Conservation (phyloP, 805 yeast species). For the Kazachstania viticola region DNA sequence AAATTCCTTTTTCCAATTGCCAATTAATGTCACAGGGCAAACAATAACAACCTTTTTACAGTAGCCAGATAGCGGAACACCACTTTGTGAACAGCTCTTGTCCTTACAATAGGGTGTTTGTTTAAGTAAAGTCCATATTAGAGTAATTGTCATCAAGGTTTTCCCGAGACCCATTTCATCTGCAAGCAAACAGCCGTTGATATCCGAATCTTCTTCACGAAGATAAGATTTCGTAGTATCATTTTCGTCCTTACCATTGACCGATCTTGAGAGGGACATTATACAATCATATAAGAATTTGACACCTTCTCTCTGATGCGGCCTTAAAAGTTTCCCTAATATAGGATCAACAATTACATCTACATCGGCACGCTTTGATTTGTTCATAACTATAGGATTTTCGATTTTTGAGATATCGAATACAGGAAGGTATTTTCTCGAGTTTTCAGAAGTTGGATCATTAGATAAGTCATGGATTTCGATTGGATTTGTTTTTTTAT, state of each 20-base stretch:
- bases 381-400: conserved; percentile 34
- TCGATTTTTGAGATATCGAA: conserved; percentile 28
- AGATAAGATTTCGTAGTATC: conserved; percentile 7
- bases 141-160: conserved; percentile 73
- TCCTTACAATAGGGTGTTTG: conserved; percentile 41
- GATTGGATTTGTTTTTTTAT: conserved; percentile 2
- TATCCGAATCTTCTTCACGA: conserved; percentile 17
- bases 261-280: conserved; percentile 43
- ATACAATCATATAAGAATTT: conserved; percentile 71
- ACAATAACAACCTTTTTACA: conserved; percentile 60
- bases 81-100: conserved; percentile 24
- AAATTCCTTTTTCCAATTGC: conserved; percentile 84
- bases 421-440: conserved; percentile 26
- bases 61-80: conserved; percentile 27
- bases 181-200: conserved; percentile 71
- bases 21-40: conserved; percentile 83
- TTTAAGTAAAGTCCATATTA: conserved; percentile 72
- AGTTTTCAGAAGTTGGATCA: conserved; percentile 5
- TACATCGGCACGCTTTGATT: conserved; percentile 17
- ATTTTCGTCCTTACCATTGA: neutral
- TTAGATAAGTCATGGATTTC: conserved; percentile 9
- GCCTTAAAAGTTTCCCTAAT: conserved; percentile 45
- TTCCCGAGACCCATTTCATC: conserved; percentile 97
- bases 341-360: conserved; percentile 54
- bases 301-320: conserved; percentile 83